Base-by-base conservation (phyloP, 2,329 filamentous ascomycete species). In the Arthrinium puccinioides region DNA sequence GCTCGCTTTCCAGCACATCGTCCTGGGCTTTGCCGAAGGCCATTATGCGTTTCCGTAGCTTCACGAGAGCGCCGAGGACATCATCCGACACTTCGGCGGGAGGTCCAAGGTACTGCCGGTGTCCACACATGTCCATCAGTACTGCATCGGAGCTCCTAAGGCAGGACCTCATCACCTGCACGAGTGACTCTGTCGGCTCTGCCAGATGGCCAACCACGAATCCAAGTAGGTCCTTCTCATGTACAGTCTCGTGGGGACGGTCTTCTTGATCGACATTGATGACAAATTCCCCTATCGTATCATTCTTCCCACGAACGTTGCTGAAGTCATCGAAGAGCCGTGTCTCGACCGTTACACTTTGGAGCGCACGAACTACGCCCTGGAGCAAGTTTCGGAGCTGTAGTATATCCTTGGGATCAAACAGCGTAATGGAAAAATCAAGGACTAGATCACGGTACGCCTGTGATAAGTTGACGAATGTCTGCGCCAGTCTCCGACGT, bases 381-480 rank as follows among this genome's bases (percentile, higher is more conserved):
- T 79, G 75, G 36, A 77, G 64, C 4, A 67, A 55, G 46, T 79
- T 78, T 37, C 74, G 66, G 21, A 79, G 55, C 5, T 60, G 55
- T 25, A 59, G 54, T 15, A 75, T 59, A 47, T 78, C 72, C 9
- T 60, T 54, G 2, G 74, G 72, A 9, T 54, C 56, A 40, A 77
- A 72, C 1, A 67, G 61, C 2, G 72, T 75, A 4, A 77, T 54
- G 2, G 73, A 72, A n/a, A 76, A 62, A 37, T 78, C 74, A 36
- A 76, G 64, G 10, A 64, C 63, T 41, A 79, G 63, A 45, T 79
- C 75, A 51, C 74, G 64, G 41, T 74, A 68, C 3, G 68, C 69
- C 43, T 73, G 62, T 11, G 74, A 76, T 37, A 79, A 59, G 39
- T 72, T 66, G 41, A 78, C 71, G 40, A 76, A 76, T 1, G 67